Evolutionary conservation across 2,329 filamentous ascomycete genomes (phyloP).

Genomic region (Alternaria dauci): DNA sequence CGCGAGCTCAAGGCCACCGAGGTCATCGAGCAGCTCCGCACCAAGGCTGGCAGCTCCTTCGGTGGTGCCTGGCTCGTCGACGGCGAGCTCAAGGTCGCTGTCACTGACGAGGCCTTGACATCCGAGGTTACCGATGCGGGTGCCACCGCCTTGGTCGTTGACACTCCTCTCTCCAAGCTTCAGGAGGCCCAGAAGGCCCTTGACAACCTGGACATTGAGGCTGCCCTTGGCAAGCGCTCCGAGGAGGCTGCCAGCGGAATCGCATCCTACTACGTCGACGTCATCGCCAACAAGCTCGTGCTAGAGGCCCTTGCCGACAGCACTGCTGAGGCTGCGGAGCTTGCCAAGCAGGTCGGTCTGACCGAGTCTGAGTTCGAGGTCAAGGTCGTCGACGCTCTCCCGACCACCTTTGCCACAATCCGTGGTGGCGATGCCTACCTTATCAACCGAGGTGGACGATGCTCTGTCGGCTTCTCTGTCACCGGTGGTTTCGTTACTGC

Average conservation of each 20-base stretch:
- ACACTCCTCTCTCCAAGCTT: constrained; percentile 50
- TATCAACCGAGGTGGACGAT: constrained; percentile 46
- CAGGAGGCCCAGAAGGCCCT: constrained; percentile 51
- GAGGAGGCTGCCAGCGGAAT: constrained; percentile 40
- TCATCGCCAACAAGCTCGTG: constrained; percentile 54
- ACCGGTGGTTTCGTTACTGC: constrained; percentile 54
- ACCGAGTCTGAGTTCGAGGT: constrained; percentile 51
- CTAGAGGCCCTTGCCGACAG: constrained; percentile 51
- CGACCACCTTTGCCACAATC: constrained; percentile 49
- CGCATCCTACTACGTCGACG: constrained; percentile 53
- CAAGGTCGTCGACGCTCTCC: constrained; percentile 44
- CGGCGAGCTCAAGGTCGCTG: constrained; percentile 49
- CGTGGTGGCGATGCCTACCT: constrained; percentile 52
- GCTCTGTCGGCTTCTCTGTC: constrained; percentile 55
- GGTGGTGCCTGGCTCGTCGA: constrained; percentile 54
- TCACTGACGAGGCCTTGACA: constrained; percentile 51
- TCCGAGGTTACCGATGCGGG: constrained; percentile 50
- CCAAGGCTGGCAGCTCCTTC: constrained; percentile 47
- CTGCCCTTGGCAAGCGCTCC: constrained; percentile 33
- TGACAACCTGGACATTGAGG: constrained; percentile 47
- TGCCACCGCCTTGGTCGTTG: constrained; percentile 46
- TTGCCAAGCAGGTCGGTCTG: constrained; percentile 52
- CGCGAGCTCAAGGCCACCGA: constrained; percentile 49
- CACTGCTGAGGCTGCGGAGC: constrained; percentile 45
- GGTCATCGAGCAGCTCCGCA: constrained; percentile 51